phyloP scores from a whole-genome alignment of 257 asterid species.

The Capsicum chinense region DNA sequence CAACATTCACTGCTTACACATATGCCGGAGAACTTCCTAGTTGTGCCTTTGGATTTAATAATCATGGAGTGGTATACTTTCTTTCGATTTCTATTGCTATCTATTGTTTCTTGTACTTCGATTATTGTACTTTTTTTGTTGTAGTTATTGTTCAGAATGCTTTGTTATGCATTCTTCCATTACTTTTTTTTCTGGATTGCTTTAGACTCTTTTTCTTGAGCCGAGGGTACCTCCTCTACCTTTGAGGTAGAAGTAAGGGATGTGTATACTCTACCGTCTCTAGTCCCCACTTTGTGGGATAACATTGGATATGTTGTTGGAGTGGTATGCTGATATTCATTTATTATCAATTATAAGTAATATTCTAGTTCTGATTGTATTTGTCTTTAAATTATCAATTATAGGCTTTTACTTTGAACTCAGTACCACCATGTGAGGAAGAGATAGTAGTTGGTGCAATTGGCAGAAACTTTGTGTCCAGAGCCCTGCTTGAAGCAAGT shows the following conservation, averaged over 20 bases:
- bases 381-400: neutral
- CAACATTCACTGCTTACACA: slow-evolving; percentile 77
- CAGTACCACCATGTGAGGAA: slow-evolving; percentile 73
- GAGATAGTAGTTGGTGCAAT: slow-evolving; percentile 77
- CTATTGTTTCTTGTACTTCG: too few relatives aligned
- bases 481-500: slow-evolving; percentile 80
- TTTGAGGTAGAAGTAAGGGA: too few relatives aligned
- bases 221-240: too few relatives aligned
- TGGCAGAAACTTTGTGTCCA: slow-evolving; percentile 79
- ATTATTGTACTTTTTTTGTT: too few relatives aligned
- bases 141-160: too few relatives aligned
- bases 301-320: slow-evolving; percentile 36
- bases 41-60: slow-evolving; percentile 91
- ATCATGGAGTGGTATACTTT: slow-evolving; percentile 67
- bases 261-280: too few relatives aligned
- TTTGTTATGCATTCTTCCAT: too few relatives aligned
- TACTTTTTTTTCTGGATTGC: too few relatives aligned
- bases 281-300: too few relatives aligned
- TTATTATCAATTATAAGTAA: neutral
- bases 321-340: slow-evolving; percentile 44
- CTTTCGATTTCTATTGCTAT: too few relatives aligned
- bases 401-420: slow-evolving; percentile 83
- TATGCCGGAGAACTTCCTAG: slow-evolving; percentile 97
- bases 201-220: too few relatives aligned
- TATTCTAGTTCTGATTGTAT: neutral